These are phyloP conservation scores for Xanthoconium purpureum DNA, from an alignment of 768 basidiomycete species.

Conservation along the genomic window DNA sequence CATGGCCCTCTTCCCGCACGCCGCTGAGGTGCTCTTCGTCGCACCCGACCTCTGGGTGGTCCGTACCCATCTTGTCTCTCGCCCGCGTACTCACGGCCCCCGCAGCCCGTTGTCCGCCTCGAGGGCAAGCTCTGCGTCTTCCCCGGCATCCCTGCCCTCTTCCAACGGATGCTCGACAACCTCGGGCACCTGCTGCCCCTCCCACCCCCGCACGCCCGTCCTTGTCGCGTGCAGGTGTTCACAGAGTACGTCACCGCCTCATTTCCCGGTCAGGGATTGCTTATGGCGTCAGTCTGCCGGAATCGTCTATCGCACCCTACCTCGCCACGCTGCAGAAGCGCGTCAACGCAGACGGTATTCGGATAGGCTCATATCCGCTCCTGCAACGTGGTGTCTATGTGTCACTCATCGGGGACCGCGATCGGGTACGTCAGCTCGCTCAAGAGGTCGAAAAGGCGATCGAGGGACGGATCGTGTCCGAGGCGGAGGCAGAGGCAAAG, in stretches of 20 bases:
- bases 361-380: constrained; percentile 77
- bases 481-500: constrained; percentile 60
- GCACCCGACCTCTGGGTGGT: constrained; percentile 84
- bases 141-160: constrained; percentile 86
- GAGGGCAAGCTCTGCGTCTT: constrained; percentile 86
- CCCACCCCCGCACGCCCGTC: constrained; percentile 70
- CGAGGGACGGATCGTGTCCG: constrained; percentile 56
- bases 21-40: constrained; percentile 78
- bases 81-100: background rate
- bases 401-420: constrained; percentile 51
- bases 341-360: constrained; percentile 70
- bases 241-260: constrained; percentile 54
- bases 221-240: constrained; percentile 77
- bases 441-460: constrained; percentile 60
- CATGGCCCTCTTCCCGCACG: constrained; percentile 87
- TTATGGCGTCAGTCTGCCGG: constrained; percentile 47
- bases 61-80: constrained; percentile 24
- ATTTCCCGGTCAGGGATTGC: background rate
- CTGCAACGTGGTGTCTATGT: constrained; percentile 61
- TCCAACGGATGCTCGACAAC: constrained; percentile 75
- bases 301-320: constrained; percentile 87
- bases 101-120: constrained; percentile 80
- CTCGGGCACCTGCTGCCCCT: constrained; percentile 74
- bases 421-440: constrained; percentile 52
- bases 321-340: constrained; percentile 74